A percentile compares a stretch with the other conserved stretches of the same genome.
Conservation (phyloP, 2,329 filamentous ascomycete genomes). For the Diplodia seriata region DNA sequence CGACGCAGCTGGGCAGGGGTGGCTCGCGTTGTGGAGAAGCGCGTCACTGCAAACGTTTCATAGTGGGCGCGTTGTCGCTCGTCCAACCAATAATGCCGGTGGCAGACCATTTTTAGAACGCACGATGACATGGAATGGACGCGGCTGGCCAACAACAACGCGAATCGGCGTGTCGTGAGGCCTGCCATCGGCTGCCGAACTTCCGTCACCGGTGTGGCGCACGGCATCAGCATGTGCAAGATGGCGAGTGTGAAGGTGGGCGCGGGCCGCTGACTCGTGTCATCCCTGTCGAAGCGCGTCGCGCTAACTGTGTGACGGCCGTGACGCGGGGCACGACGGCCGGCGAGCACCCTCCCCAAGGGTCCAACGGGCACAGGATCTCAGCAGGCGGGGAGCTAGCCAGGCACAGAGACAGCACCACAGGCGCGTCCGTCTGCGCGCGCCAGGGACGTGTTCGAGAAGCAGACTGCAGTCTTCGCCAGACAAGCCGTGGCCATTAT, state of each 20-base stretch:
- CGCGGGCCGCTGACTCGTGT: slow-evolving; percentile 14
- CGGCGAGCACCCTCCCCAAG: background rate
- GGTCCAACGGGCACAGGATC: background rate
- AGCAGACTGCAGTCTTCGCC: background rate
- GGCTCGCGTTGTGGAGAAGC: slow-evolving; percentile 22
- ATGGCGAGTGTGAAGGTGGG: background rate
- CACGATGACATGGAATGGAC: background rate
- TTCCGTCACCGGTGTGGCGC: slow-evolving; percentile 23
- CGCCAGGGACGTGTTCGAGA: background rate
- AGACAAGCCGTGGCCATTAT: slow-evolving; percentile 7
- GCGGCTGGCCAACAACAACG: background rate
- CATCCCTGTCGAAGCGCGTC: slow-evolving; percentile 25
- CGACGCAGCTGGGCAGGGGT: slow-evolving; percentile 23
- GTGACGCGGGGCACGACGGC: slow-evolving; percentile 15
- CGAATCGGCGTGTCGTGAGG: slow-evolving; percentile 1
- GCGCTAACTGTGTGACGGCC: slow-evolving; percentile 17
- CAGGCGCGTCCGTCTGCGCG: slow-evolving; percentile 7
- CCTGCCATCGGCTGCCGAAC: slow-evolving; percentile 18
- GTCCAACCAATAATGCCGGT: background rate
- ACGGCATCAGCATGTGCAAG: background rate
- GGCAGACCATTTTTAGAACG: slow-evolving; percentile 1
- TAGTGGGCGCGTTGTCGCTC: background rate
- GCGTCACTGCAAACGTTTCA: slow-evolving; percentile 22
- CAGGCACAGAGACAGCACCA: background rate
- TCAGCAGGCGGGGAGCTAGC: background rate